Percentiles rank a stretch among this genome's conserved stretches.
These are phyloP conservation scores for Penicillium sp. DNA, from an alignment of 2,329 filamentous ascomycete species.

Conservation along the genomic window DNA sequence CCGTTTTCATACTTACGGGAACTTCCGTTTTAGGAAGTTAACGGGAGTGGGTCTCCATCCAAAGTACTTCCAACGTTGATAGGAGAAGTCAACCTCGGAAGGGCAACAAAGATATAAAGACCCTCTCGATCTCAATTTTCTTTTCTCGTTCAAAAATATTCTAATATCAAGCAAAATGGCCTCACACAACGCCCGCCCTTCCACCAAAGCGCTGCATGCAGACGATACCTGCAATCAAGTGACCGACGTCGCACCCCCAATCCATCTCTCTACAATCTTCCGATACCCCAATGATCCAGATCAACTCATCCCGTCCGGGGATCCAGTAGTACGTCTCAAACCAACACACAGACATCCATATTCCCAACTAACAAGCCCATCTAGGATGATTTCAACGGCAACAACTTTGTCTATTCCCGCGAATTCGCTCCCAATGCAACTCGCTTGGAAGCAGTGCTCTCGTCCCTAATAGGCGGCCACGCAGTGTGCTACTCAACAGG, in stretches of 20 bases:
- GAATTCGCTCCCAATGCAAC: constrained; percentile 75
- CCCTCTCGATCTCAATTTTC: not conserved
- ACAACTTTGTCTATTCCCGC: constrained; percentile 77
- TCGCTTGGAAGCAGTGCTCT: constrained; percentile 80
- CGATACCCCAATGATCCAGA: constrained; percentile 72
- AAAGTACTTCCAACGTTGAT: not conserved
- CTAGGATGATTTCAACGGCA: constrained; percentile 27
- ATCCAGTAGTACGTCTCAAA: constrained; percentile 55
- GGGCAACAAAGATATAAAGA: not conserved
- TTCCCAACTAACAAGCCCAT: not conserved
- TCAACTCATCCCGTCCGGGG: constrained; percentile 53
- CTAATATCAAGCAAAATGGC: constrained; percentile 20
- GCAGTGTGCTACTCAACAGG: constrained; percentile 81
- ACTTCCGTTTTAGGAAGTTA: constrained; percentile 4
- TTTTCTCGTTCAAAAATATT: not conserved
- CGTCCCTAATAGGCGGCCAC: constrained; percentile 62
- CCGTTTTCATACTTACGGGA: not conserved
- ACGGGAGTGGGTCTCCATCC: not conserved
- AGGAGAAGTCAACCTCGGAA: not conserved
- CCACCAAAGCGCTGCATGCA: constrained; percentile 71
- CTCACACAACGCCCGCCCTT: constrained; percentile 17
- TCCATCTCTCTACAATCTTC: constrained; percentile 90
- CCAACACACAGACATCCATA: too few relatives aligned
- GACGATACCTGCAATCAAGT: constrained; percentile 73
- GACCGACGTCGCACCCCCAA: constrained; percentile 78